Conservation (phyloP, 2,329 filamentous ascomycete species). For the Venturiaceae sp. region DNA sequence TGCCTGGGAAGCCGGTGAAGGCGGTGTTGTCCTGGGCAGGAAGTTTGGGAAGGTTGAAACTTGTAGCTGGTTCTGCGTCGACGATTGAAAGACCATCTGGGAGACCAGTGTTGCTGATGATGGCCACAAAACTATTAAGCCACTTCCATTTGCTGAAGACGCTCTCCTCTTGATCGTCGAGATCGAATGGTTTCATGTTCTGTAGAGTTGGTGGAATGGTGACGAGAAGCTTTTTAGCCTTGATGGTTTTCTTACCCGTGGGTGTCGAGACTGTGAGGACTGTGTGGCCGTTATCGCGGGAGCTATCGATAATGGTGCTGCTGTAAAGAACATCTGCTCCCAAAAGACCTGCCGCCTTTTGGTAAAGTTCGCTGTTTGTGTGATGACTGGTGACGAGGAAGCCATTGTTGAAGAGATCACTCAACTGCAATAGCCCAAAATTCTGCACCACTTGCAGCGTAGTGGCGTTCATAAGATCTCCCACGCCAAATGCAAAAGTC, state of each 20-base stretch:
- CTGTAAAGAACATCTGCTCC: neutral
- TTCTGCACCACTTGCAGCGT: neutral
- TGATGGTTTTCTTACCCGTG: constrained; percentile 1
- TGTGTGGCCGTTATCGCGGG: neutral
- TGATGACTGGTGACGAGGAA: neutral
- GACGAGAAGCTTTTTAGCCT: constrained; percentile 4
- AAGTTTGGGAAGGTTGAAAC: neutral
- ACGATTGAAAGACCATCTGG: neutral
- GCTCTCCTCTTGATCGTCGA: neutral
- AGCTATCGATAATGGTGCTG: neutral
- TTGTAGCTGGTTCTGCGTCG: neutral
- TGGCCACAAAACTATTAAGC: neutral
- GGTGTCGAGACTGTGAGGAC: neutral
- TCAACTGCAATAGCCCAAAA: neutral
- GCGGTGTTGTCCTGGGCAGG: neutral
- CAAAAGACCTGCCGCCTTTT: neutral
- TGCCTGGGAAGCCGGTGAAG: neutral
- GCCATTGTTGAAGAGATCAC: neutral
- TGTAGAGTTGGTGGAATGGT: neutral
- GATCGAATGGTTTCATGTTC: constrained; percentile 2
- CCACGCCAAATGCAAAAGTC: neutral
- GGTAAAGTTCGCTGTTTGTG: neutral
- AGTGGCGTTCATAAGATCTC: neutral
- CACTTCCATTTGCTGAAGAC: neutral
- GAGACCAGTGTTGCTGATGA: neutral